Base-by-base conservation (phyloP, 129 eudicot genomes). In the Lonicera japonica region DNA sequence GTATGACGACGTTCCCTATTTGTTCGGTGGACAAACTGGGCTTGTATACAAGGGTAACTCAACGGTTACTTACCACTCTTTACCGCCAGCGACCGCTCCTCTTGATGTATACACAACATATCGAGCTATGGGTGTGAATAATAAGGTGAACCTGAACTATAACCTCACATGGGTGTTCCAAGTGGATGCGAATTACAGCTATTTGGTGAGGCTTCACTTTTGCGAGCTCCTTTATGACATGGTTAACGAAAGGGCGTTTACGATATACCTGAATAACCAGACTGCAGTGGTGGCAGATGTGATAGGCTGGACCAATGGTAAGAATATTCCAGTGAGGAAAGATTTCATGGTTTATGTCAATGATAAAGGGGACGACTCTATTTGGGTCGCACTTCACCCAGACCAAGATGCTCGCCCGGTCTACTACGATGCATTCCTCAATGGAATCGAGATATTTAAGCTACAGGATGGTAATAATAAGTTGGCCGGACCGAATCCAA, bases 401-500 rank as follows among this genome's bases (percentile, higher is more conserved):
- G 53, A 53, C 11, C 51, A 54, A n/a, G n/a, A 13, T 22, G 52
- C 2, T 36, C 65, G 25, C 82, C 95, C 6, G 71, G 78, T 58
- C n/a, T 86, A 24, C 36, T 67, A 64, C 22, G 91, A 90, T 61
- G 67, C 85, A 0, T 58, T 86, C 51, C 70, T 90, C 6, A 86
- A 90, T 51, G 95, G 97, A 2, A 70, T 90, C 66, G 97, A 90
- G 70, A 55, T 90, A 41, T 90, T 86, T 46, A 90, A 90, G 60
- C 38, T 90, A 24, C 74, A 80, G 2, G 95, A 84, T 47, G 21
- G 74, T 0, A 76, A 70, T 23, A 34, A 71, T 4, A 86, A 75
- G 52, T 69, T 90, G 52, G 97, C 87, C 11, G 97, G 97, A 5
- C 87, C 67, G 8, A 87, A 90, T 57, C 97, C 97, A 5, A 75